phyloP scores from a whole-genome alignment of 306 rosid species.

The Lithocarpus polystachyus region DNA sequence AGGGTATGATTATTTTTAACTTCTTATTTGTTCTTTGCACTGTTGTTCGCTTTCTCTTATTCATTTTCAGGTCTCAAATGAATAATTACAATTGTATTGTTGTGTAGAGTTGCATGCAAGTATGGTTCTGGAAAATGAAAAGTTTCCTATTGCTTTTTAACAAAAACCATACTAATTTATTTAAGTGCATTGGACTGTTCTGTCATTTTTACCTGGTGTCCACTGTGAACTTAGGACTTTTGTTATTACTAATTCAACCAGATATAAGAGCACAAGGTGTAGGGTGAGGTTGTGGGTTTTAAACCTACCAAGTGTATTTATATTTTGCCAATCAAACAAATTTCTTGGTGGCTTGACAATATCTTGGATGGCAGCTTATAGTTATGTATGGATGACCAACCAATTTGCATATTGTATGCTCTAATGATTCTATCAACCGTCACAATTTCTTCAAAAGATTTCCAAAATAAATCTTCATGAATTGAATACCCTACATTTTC shows the following conservation, averaged over 20 bases:
- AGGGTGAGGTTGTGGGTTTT: too few species aligned
- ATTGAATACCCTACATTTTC: neutral
- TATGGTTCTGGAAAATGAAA: neutral
- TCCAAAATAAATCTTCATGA: too few species aligned
- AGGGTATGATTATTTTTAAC: slow-evolving; percentile 41
- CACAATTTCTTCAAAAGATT: too few species aligned
- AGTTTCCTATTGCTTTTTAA: neutral
- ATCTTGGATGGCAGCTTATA: neutral
- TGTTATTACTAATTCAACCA: neutral
- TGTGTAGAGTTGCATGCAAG: neutral
- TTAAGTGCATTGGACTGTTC: neutral
- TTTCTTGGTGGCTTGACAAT: neutral
- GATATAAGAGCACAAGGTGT: too few species aligned
- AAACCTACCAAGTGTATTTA: too few species aligned
- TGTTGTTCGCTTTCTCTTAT: neutral
- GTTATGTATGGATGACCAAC: neutral
- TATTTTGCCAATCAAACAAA: too few species aligned
- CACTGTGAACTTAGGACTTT: neutral
- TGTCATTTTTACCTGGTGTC: neutral
- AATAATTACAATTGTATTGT: neutral
- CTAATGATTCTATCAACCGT: neutral
- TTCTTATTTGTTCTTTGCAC: neutral
- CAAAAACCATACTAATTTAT: neutral
- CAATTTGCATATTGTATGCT: neutral
- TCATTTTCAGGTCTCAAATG: neutral